A percentile compares a stretch with the other conserved stretches of the same genome.
Evolutionary conservation across 2,329 filamentous ascomycete species (phyloP).

Genomic region (Neofusicoccum sp.): DNA sequence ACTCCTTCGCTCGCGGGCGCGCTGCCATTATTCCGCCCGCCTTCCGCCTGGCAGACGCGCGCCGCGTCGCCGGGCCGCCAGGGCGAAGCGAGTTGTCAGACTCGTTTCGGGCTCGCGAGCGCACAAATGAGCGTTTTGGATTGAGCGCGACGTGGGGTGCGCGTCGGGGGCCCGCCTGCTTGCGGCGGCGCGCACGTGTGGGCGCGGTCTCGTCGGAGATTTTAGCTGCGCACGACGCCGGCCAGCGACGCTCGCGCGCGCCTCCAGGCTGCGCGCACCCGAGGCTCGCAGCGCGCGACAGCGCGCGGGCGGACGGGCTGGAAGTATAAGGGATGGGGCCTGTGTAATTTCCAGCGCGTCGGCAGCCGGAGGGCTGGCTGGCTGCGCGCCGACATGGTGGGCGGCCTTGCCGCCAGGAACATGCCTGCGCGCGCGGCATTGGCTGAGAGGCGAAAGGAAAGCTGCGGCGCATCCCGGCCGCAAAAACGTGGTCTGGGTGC

Average conservation of each 20-base stretch:
- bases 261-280: background rate
- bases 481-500: constrained; percentile 20
- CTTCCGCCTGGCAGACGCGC: background rate
- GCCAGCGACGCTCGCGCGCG: constrained; percentile 9
- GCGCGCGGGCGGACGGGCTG: background rate
- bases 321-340: constrained; percentile 16
- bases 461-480: constrained; percentile 18
- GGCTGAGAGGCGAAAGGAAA: background rate
- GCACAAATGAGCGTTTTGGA: constrained; percentile 11
- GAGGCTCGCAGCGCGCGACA: background rate
- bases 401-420: constrained; percentile 18
- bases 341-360: constrained; percentile 15
- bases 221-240: background rate
- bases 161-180: background rate
- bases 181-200: background rate
- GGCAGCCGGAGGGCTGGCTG: constrained; percentile 1
- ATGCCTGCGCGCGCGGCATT: constrained; percentile 15
- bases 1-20: constrained; percentile 8
- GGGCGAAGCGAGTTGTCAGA: background rate
- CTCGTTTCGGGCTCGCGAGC: constrained; percentile 13
- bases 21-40: background rate
- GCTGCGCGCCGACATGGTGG: constrained; percentile 8
- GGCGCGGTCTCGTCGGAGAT: background rate
- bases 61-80: constrained; percentile 3
- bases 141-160: constrained; percentile 14